phyloP scores from a whole-genome alignment of 139 green algal species.

The Eudorina sp. region DNA sequence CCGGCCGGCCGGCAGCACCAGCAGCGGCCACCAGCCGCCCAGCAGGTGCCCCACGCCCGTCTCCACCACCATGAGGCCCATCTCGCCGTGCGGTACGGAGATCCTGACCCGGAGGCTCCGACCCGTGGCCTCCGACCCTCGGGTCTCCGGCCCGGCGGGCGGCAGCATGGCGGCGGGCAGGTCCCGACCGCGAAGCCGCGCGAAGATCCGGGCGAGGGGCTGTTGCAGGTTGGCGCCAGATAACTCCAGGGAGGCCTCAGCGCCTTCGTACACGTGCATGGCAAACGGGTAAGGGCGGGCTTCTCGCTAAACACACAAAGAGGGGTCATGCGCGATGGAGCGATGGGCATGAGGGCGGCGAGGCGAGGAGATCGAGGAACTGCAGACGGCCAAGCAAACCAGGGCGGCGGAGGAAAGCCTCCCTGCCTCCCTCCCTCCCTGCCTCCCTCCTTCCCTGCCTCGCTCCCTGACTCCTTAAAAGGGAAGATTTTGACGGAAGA shows the following conservation, averaged over 20 bases:
- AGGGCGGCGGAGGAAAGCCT: no score
- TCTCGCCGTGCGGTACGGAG: neutral
- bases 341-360: no score
- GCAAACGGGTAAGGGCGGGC: no score
- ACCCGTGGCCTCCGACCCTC: neutral
- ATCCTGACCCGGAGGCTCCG: neutral
- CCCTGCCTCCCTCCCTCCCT: no score
- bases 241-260: slow-evolving; percentile 15
- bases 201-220: neutral
- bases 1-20: slow-evolving; percentile 21
- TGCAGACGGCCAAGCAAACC: no score
- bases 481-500: no score
- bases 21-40: slow-evolving; percentile 44
- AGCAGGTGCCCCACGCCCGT: slow-evolving; percentile 42
- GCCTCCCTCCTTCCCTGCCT: no score
- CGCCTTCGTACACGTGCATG: neutral
- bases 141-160: neutral
- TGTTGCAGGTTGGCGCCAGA: neutral
- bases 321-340: no score
- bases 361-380: no score
- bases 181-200: slow-evolving; percentile 27
- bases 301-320: no score
- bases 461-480: no score
- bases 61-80: slow-evolving; percentile 42
- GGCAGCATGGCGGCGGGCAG: neutral